A percentile compares a stretch with the other conserved stretches of the same genome.
Evolutionary conservation across 2,329 filamentous ascomycete genomes (phyloP).

Genomic region (Stylonectria norvegica): DNA sequence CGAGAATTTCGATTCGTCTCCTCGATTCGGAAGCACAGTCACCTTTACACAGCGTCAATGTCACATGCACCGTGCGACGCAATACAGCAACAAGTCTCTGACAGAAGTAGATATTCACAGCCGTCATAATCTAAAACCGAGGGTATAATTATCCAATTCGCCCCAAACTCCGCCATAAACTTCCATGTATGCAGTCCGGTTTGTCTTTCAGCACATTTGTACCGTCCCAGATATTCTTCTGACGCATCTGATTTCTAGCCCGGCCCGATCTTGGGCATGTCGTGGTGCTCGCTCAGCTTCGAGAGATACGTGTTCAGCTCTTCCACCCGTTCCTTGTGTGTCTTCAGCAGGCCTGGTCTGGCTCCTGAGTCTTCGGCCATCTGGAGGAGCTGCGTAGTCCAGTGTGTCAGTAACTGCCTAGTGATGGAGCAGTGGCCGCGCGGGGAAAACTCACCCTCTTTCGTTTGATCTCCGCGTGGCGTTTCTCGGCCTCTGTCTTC

Average conservation of each 20-base stretch:
- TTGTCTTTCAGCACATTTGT: too few relatives aligned
- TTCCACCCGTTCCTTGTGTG: conserved; percentile 94
- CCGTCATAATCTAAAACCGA: conserved; percentile 6
- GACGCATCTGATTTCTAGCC: too few relatives aligned
- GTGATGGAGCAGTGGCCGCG: not conserved
- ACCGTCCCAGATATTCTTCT: too few relatives aligned
- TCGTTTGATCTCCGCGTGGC: conserved; percentile 74
- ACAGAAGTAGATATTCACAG: too few relatives aligned
- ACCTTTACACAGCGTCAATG: too few relatives aligned
- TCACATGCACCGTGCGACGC: too few relatives aligned
- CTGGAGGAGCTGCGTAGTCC: conserved; percentile 66
- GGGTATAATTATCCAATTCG: conserved; percentile 28
- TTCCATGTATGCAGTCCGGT: too few relatives aligned
- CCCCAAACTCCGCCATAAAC: conserved; percentile 21
- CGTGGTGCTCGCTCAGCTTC: conserved; percentile 91
- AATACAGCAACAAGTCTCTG: too few relatives aligned
- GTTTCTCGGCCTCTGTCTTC: conserved; percentile 83
- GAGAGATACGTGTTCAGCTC: conserved; percentile 93
- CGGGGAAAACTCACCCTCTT: conserved; percentile 67
- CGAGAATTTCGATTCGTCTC: too few relatives aligned
- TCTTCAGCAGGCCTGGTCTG: conserved; percentile 80
- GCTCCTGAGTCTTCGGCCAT: conserved; percentile 59
- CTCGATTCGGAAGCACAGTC: too few relatives aligned
- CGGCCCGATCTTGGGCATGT: conserved; percentile 75
- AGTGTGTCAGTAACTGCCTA: conserved; percentile 5